A percentile compares a stretch with the other conserved stretches of the same genome.
These are phyloP conservation scores for Pestalotiopsis sp. DNA, from an alignment of 2,329 filamentous ascomycete species.

Conservation along the genomic window DNA sequence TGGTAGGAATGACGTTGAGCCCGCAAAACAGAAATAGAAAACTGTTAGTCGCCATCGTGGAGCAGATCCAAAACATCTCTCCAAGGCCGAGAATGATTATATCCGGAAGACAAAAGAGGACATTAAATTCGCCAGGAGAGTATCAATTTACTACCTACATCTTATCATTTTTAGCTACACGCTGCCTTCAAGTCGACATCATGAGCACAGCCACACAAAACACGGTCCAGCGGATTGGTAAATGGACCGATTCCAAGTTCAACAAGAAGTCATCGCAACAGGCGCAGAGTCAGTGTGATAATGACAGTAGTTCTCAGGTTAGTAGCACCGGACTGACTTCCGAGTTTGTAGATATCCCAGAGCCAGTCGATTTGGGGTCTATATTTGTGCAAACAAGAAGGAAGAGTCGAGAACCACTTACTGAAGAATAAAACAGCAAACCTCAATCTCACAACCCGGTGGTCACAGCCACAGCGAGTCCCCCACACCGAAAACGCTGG, in stretches of 20 bases:
- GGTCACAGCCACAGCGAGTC: not conserved
- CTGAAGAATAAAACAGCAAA: not conserved
- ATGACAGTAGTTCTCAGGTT: not conserved
- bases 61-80: too few relatives aligned
- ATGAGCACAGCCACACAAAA: not conserved
- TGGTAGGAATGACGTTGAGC: not conserved
- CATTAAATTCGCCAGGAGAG: too few relatives aligned
- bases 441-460: too few relatives aligned
- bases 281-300: not conserved
- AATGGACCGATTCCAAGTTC: constrained; percentile 1
- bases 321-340: too few relatives aligned
- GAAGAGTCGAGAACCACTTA: not conserved
- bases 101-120: too few relatives aligned
- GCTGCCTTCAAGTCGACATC: not conserved
- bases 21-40: not conserved
- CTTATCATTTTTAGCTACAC: not conserved
- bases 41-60: too few relatives aligned
- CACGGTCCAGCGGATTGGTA: not conserved
- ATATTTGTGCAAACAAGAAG: not conserved
- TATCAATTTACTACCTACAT: not conserved
- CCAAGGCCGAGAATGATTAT: too few relatives aligned
- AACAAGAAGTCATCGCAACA: not conserved
- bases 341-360: too few relatives aligned
- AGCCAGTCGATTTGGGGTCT: too few relatives aligned
- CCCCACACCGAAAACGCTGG: constrained; percentile 4